Evolutionary conservation across 345 rosid species (phyloP).

Genomic region (Camelina sativa): DNA sequence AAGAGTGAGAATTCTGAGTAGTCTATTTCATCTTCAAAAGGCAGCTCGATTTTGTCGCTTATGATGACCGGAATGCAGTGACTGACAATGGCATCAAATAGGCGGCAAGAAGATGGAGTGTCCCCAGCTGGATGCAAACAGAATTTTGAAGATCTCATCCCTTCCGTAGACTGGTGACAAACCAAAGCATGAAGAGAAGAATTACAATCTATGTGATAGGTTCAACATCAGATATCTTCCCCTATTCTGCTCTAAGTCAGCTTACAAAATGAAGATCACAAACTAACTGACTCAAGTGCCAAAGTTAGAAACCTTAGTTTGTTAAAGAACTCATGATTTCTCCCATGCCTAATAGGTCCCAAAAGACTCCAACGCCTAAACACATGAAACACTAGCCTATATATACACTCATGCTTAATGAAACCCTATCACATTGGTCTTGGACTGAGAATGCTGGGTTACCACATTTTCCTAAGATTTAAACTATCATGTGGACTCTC

Average conservation of each 20-base stretch:
- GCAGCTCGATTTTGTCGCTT: slow-evolving; percentile 84
- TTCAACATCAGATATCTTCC: slow-evolving; percentile 22
- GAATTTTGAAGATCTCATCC: slow-evolving; percentile 87
- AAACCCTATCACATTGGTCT: not conserved
- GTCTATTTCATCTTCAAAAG: slow-evolving; percentile 84
- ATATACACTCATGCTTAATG: not conserved
- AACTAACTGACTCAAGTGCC: slow-evolving; percentile 24
- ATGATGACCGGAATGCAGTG: slow-evolving; percentile 87
- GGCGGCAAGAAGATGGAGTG: slow-evolving; percentile 90
- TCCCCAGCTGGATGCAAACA: slow-evolving; percentile 94
- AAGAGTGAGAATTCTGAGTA: slow-evolving; percentile 74
- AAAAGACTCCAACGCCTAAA: slow-evolving; percentile 1
- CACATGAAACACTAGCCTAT: slow-evolving; percentile 17
- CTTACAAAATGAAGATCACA: not conserved
- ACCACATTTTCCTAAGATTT: not conserved
- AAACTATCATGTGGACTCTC: not conserved
- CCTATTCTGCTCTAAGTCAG: slow-evolving; percentile 2
- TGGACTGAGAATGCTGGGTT: not conserved
- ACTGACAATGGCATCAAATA: slow-evolving; percentile 87
- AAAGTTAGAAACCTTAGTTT: not conserved
- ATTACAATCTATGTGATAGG: slow-evolving; percentile 10
- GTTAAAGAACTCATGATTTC: not conserved
- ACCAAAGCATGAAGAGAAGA: slow-evolving; percentile 2
- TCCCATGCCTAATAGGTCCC: not conserved
- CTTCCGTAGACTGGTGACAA: slow-evolving; percentile 64